phyloP scores from a whole-genome alignment of 164 flowering plant genomes.

The Houttuynia cordata region DNA sequence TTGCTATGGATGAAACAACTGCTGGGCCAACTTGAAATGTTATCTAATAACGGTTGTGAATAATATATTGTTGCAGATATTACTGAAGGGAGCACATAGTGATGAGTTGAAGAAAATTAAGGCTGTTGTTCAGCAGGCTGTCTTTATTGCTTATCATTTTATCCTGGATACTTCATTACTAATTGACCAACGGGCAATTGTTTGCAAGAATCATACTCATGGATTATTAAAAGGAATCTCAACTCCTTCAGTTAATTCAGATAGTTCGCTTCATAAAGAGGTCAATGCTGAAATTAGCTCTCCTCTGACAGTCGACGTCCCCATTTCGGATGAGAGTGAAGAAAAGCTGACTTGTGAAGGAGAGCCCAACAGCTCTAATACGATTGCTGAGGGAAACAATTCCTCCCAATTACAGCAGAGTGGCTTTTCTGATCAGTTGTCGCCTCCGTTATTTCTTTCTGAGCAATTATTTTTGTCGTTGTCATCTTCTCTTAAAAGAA shows the following conservation, averaged over 20 bases:
- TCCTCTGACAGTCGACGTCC: conserved; percentile 19
- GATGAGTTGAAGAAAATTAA: conserved; percentile 79
- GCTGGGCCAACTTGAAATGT: not conserved
- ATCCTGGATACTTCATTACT: conserved; percentile 77
- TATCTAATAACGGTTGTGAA: not conserved
- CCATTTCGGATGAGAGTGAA: conserved; percentile 30
- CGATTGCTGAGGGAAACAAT: not conserved
- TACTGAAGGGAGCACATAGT: conserved; percentile 77
- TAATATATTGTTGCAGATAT: conserved; percentile 41
- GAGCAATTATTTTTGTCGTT: conserved; percentile 36
- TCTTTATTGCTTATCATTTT: conserved; percentile 72
- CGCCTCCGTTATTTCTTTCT: conserved; percentile 34
- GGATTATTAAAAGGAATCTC: conserved; percentile 12
- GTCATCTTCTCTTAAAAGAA: conserved; percentile 44
- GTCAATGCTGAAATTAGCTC: conserved; percentile 10
- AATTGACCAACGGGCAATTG: conserved; percentile 64
- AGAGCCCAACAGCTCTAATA: not conserved
- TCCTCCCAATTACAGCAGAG: not conserved
- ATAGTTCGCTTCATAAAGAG: conserved; percentile 11
- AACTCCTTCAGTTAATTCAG: conserved; percentile 6
- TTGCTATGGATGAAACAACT: not conserved
- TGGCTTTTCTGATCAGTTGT: conserved; percentile 21
- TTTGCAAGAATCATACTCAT: conserved; percentile 35
- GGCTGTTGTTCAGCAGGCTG: conserved; percentile 57
- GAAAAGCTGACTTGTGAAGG: conserved; percentile 1